Evolutionary conservation across 306 rosid species (phyloP).

Genomic region (Amphicarpaea edgeworthii): DNA sequence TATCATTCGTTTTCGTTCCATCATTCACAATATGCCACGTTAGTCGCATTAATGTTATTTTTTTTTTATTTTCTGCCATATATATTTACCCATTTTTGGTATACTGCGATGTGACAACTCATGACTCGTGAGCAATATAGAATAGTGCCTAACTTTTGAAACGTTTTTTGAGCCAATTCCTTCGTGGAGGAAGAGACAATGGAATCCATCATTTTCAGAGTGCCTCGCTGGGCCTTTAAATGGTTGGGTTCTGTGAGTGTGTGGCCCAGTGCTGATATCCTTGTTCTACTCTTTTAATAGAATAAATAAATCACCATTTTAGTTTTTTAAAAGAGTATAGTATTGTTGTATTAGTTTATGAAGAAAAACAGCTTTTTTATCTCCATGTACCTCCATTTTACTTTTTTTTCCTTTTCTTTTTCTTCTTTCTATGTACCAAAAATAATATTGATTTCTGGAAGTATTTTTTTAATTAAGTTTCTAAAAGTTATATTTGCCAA

Average conservation of each 20-base stretch:
- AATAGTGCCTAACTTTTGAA: constrained; percentile 42
- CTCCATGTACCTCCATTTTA: too few species aligned
- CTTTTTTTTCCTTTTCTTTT: too few species aligned
- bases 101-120: constrained; percentile 34
- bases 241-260: neutral
- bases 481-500: too few species aligned
- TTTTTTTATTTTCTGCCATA: too few species aligned
- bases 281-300: neutral
- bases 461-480: too few species aligned
- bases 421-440: too few species aligned
- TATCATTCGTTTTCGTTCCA: neutral
- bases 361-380: too few species aligned
- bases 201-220: constrained; percentile 40
- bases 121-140: constrained; percentile 39
- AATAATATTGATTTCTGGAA: too few species aligned
- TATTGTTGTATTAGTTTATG: too few species aligned
- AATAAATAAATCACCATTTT: too few species aligned
- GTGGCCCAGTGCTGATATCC: constrained; percentile 12
- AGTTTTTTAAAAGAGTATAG: too few species aligned
- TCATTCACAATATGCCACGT: constrained; percentile 45
- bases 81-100: neutral
- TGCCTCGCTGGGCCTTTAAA: constrained; percentile 28
- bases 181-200: constrained; percentile 21
- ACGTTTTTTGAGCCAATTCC: constrained; percentile 31
- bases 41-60: neutral